phyloP scores from a whole-genome alignment of 164 flowering plant genomes.

The Vitis vinifera region ASM3070453v1 NC_081822.1:25534001-25534500 shows the following conservation, averaged over 20 bases:
- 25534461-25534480: slow-evolving; percentile 92
- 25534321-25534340: slow-evolving; percentile 94
- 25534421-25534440: slow-evolving; percentile 74
- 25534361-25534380: slow-evolving; percentile 90
- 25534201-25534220: not conserved
- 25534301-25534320: slow-evolving; percentile 83
- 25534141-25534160: slow-evolving; percentile 70
- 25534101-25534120: slow-evolving; percentile 78
- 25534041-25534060: not conserved
- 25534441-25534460: slow-evolving; percentile 92
- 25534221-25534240: not conserved
- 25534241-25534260: slow-evolving; percentile 61
- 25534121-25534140: slow-evolving; percentile 97
- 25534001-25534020: no score
- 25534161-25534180: slow-evolving; percentile 48
- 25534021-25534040: not conserved
- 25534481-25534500: slow-evolving; percentile 83
- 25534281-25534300: slow-evolving; percentile 75
- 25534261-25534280: slow-evolving; percentile 78
- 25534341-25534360: slow-evolving; percentile 92
- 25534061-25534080: not conserved
- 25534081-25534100: slow-evolving; percentile 42
- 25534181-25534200: not conserved
- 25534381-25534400: slow-evolving; percentile 86
- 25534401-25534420: not conserved